Evolutionary conservation across 2,329 filamentous ascomycete species (phyloP).

Genomic region (Ophiostoma quercus): DNA sequence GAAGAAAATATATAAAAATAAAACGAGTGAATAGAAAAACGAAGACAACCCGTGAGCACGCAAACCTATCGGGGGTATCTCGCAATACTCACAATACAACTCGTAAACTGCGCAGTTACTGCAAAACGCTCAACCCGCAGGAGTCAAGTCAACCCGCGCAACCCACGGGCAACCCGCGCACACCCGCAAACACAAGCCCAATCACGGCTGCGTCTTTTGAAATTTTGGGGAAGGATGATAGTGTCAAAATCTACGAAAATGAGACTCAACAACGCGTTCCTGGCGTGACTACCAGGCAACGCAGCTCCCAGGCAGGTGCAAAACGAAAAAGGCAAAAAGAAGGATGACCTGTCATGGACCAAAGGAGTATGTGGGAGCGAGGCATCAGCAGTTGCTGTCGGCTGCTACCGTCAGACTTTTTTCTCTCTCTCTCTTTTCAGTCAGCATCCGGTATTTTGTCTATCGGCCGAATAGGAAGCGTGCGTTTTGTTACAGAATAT

Average conservation of each 20-base stretch:
- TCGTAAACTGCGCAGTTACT: not conserved
- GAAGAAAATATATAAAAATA: not conserved
- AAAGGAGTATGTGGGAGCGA: conserved; percentile 1
- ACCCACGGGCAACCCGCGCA: not conserved
- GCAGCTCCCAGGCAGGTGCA: not conserved
- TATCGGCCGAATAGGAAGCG: conserved; percentile 1
- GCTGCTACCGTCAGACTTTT: too few species aligned
- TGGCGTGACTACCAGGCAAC: not conserved
- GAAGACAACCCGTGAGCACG: not conserved
- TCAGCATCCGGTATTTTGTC: not conserved
- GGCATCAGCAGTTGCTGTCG: not conserved
- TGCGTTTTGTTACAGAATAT: not conserved
- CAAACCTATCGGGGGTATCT: not conserved
- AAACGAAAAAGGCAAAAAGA: not conserved
- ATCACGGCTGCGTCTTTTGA: not conserved
- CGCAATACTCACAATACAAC: not conserved
- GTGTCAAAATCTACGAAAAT: not conserved
- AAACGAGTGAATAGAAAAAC: not conserved
- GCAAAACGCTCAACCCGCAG: not conserved
- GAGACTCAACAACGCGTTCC: conserved; percentile 4
- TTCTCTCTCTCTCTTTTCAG: too few species aligned
- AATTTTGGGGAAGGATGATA: not conserved
- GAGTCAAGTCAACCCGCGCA: not conserved
- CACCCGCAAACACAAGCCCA: not conserved
- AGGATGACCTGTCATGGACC: conserved; percentile 1